Conservation (phyloP, 768 basidiomycete genomes). For the Strobilomyces dryophilus region DNA sequence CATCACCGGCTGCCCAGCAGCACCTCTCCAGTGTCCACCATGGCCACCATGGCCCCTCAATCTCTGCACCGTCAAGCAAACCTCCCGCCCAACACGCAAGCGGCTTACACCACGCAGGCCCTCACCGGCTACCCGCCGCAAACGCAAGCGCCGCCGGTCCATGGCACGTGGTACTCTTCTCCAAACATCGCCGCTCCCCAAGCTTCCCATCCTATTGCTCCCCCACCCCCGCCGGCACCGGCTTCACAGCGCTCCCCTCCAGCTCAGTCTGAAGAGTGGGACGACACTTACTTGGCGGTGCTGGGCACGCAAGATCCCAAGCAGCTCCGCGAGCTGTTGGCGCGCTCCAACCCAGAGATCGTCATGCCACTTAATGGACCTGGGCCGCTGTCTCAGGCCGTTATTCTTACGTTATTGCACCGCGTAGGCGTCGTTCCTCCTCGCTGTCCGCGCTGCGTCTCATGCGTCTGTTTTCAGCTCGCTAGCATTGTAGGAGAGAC, state of each 20-base stretch:
- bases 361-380: conserved; percentile 74
- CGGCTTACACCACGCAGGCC: conserved; percentile 30
- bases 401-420: conserved; percentile 78
- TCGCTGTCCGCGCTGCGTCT: neutral
- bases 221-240: conserved; percentile 40
- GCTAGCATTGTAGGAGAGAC: conserved; percentile 72
- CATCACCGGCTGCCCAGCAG: conserved; percentile 33
- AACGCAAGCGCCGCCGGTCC: conserved; percentile 29
- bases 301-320: conserved; percentile 69
- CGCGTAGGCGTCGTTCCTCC: conserved; percentile 47
- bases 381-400: conserved; percentile 75
- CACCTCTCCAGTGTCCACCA: conserved; percentile 31
- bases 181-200: conserved; percentile 73
- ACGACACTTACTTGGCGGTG: conserved; percentile 74
- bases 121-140: conserved; percentile 29
- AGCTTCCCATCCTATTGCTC: conserved; percentile 73
- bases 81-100: conserved; percentile 35
- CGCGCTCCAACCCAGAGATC: conserved; percentile 71
- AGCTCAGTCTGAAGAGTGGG: conserved; percentile 73
- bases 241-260: conserved; percentile 50
- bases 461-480: conserved; percentile 42
- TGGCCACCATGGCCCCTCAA: conserved; percentile 35
- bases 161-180: conserved; percentile 52
- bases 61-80: conserved; percentile 35
- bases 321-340: conserved; percentile 71